These are phyloP conservation scores for Curvularia sp. DNA, from an alignment of 2,329 filamentous ascomycete species.

Conservation along the genomic window DNA sequence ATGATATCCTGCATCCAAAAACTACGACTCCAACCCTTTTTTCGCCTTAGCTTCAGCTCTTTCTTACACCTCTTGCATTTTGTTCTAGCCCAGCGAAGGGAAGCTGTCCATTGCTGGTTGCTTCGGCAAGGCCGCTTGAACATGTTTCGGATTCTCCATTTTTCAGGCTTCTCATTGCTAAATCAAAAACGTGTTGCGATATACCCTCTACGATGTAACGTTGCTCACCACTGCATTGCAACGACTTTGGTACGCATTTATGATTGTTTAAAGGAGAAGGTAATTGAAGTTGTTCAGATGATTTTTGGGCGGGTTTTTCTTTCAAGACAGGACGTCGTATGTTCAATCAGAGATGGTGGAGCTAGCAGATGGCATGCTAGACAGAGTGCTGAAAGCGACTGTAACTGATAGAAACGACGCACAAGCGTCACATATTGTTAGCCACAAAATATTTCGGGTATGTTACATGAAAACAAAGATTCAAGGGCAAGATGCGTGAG, in stretches of 20 bases:
- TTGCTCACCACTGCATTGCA: constrained; percentile 36
- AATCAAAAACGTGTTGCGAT: constrained; percentile 25
- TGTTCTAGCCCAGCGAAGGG: constrained; percentile 21
- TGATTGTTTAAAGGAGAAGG: constrained; percentile 23
- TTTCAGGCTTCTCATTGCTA: constrained; percentile 11
- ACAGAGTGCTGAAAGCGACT: not conserved
- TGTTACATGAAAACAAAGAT: constrained; percentile 16
- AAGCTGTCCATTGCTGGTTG: constrained; percentile 12
- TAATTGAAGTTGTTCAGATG: constrained; percentile 11
- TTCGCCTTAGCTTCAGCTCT: constrained; percentile 1
- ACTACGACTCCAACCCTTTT: constrained; percentile 16
- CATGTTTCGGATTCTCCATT: constrained; percentile 3
- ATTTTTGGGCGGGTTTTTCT: constrained; percentile 10
- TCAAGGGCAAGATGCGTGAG: not conserved
- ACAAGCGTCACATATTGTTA: constrained; percentile 15
- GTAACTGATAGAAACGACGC: constrained; percentile 13
- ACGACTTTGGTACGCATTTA: constrained; percentile 21
- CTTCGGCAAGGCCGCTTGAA: constrained; percentile 26
- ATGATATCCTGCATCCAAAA: constrained; percentile 4
- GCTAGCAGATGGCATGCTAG: not conserved
- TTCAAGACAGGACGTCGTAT: constrained; percentile 9
- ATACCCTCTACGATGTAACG: constrained; percentile 40
- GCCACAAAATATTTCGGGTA: constrained; percentile 25
- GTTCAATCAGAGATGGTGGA: not conserved
- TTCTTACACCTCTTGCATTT: not conserved